Evolutionary conservation across 495 filamentous ascomycete species (phyloP).

Genomic region (Talaromyces ruber): DNA sequence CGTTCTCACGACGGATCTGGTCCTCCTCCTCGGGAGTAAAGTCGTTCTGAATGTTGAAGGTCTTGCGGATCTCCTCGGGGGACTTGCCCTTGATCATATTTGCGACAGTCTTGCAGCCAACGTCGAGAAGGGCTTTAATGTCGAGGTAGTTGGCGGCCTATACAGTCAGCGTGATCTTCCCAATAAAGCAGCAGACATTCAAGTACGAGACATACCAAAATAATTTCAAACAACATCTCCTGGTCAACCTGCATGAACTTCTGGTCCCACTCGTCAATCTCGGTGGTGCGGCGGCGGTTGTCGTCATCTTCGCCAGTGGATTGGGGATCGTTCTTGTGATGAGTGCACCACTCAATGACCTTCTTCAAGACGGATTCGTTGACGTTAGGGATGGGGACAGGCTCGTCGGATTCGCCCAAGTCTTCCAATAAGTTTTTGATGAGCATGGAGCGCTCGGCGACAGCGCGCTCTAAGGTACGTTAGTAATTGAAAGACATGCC

Average conservation of each 20-base stretch:
- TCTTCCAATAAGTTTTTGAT: conserved; percentile 99
- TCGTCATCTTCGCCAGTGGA: conserved; percentile 83
- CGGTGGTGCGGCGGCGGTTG: conserved; percentile 92
- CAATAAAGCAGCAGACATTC: background rate
- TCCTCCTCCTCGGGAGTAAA: conserved; percentile 70
- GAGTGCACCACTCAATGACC: conserved; percentile 94
- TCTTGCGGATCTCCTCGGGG: conserved; percentile 67
- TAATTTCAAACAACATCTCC: conserved; percentile 99
- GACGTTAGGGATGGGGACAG: conserved; percentile 86
- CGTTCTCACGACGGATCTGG: conserved; percentile 62
- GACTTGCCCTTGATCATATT: conserved; percentile 71
- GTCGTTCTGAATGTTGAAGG: conserved; percentile 68
- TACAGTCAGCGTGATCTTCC: background rate
- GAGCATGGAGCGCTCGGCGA: conserved; percentile 85
- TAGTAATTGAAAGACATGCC: background rate
- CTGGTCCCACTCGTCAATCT: conserved; percentile 99
- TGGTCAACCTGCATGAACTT: conserved; percentile 99
- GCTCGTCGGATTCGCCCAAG: conserved; percentile 60
- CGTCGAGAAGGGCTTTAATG: conserved; percentile 59
- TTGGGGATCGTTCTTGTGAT: conserved; percentile 82
- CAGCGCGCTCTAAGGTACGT: conserved; percentile 54
- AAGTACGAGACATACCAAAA: conserved; percentile 62
- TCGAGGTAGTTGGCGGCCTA: conserved; percentile 67
- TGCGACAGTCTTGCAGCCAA: conserved; percentile 62
- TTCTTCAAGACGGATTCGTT: conserved; percentile 90